Percentiles rank a stretch among this genome's conserved stretches.
These are phyloP conservation scores for Penicillium sp. DNA, from an alignment of 2,329 filamentous ascomycete species.

Conservation along the genomic window DNA sequence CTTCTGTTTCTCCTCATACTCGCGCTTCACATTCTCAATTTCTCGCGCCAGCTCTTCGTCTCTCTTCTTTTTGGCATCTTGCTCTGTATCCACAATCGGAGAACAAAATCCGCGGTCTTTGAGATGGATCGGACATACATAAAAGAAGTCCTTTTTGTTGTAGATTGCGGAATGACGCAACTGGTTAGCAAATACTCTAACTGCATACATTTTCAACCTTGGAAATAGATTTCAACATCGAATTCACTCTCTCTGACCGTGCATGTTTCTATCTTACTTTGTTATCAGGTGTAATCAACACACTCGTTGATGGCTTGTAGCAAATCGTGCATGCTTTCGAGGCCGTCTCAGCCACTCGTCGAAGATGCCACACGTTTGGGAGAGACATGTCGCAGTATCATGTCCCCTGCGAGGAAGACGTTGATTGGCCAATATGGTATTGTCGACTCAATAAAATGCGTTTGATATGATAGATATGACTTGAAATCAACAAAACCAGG, in stretches of 20 bases:
- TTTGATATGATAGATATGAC: background rate
- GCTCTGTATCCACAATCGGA: conserved; percentile 46
- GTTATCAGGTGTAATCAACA: conserved; percentile 83
- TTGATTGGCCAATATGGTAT: too few relatives aligned
- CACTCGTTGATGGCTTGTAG: conserved; percentile 81
- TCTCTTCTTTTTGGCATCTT: conserved; percentile 39
- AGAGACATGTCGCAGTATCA: conserved; percentile 36
- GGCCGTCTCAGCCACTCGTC: conserved; percentile 78
- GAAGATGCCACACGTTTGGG: conserved; percentile 77
- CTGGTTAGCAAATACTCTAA: background rate
- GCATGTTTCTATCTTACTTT: conserved; percentile 57
- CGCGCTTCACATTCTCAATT: conserved; percentile 46
- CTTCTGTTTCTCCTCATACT: conserved; percentile 73
- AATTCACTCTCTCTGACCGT: background rate
- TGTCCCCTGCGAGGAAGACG: too few relatives aligned
- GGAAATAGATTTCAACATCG: background rate
- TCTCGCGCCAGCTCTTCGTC: conserved; percentile 42
- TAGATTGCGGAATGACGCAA: background rate
- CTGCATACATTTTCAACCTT: background rate
- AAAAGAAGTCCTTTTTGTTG: conserved; percentile 62
- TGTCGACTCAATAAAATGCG: too few relatives aligned
- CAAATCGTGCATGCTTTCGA: conserved; percentile 86
- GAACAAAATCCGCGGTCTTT: conserved; percentile 77
- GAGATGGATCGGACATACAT: conserved; percentile 77
- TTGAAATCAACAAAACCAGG: too few relatives aligned